Evolutionary conservation across 2,329 filamentous ascomycete species (phyloP), one percentile per base, ranked within the genome.

Genomic region (Plenodomus tracheiphilus): DNA sequence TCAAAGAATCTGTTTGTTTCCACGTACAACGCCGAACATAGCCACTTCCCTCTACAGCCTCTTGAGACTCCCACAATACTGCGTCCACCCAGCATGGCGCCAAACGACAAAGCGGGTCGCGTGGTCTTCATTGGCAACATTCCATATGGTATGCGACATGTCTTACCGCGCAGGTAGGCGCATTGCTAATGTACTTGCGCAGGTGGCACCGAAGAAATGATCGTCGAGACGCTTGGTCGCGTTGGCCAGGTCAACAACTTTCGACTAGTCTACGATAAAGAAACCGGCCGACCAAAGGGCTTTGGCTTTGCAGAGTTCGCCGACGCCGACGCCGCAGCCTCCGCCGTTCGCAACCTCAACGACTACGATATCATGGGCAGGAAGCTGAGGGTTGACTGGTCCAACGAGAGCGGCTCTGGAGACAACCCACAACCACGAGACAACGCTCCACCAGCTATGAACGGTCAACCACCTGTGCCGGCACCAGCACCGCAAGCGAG

Each of bases 301-400:
- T 99, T 96, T 71, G 94, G 94, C 30, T 99, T 97, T 65, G 89
- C 92, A 66, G 93, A 97, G 71, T 99, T 96, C 69, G 88, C 91
- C 46, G 94, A 97, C 68, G 86, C 89, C 51, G 93, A 96, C 83
- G 81, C 91, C 20, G 94, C 94, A 25, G 91, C 93, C 32, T 96
- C 91, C 2, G 94, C 94, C 2, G 93, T 97, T 40, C 87, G 93
- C 61, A 97, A 99, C 70, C 79, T 97, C 43, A 96, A 97, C 76
- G 91, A 96, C 72, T 87, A 91, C 75, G 93, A 97, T 71, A 86
- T 97, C 68, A 95, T 96, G 86, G 91, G 91, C 46, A 85, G 94
- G 65, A 96, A 96, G 73, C 82, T 99, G 56, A 85, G 92, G 52
- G 94, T 99, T 47, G 94, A 97, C 74, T 99, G 95, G 75, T 94